Conservation (phyloP, 2,329 filamentous ascomycete genomes). For the Calonectria naviculata region DNA sequence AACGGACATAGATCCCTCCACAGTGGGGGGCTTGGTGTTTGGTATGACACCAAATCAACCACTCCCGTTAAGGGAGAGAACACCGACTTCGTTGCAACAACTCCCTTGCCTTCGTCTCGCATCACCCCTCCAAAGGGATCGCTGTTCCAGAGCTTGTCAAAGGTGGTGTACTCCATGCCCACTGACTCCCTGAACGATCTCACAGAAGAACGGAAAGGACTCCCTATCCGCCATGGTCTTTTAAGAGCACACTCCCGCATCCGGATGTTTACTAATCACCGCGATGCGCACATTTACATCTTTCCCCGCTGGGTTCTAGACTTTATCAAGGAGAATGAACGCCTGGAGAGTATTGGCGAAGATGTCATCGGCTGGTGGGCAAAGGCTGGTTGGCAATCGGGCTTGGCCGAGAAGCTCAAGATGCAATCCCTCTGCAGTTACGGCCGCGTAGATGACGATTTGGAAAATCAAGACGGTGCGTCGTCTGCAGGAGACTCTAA, state of each 20-base stretch:
- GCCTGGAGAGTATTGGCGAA: conserved; percentile 88
- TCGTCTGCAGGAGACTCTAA: conserved; percentile 39
- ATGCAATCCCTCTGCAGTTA: conserved; percentile 70
- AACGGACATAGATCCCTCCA: conserved; percentile 54
- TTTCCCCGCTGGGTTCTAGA: conserved; percentile 93
- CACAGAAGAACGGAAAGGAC: conserved; percentile 77
- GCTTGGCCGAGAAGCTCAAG: conserved; percentile 81
- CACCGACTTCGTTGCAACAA: conserved; percentile 89
- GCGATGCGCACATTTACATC: conserved; percentile 95
- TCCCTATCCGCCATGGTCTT: conserved; percentile 81
- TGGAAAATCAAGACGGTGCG: conserved; percentile 44
- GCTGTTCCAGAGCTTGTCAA: conserved; percentile 75
- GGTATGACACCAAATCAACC: conserved; percentile 86
- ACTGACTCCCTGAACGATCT: conserved; percentile 90
- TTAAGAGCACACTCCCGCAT: conserved; percentile 80
- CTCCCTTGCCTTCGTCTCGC: conserved; percentile 71
- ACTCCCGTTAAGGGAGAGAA: conserved; percentile 88
- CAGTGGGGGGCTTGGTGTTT: conserved; percentile 87
- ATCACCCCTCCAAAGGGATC: conserved; percentile 62
- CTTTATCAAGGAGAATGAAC: conserved; percentile 82
- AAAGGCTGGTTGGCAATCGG: conserved; percentile 90
- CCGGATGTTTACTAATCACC: conserved; percentile 83
- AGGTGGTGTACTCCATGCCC: conserved; percentile 86
- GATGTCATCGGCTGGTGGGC: conserved; percentile 97
- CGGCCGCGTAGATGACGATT: conserved; percentile 52